Conservation (phyloP, 2,329 filamentous ascomycete genomes). For the Claviceps pazoutovae region DNA sequence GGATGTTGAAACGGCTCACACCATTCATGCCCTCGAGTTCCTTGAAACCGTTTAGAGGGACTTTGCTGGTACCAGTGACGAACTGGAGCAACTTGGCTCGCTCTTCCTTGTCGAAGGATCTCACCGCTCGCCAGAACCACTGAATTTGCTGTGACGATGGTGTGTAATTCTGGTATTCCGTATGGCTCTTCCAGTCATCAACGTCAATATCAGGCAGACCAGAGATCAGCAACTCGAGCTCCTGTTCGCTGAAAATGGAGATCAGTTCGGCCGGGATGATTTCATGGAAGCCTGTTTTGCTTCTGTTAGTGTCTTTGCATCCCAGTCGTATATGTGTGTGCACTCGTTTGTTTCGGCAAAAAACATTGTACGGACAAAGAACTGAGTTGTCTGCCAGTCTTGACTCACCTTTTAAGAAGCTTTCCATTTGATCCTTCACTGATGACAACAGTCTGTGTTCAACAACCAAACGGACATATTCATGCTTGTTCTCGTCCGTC, state of each 20-base stretch:
- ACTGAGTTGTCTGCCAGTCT: background rate
- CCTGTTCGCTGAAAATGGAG: conserved; percentile 96
- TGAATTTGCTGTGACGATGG: conserved; percentile 92
- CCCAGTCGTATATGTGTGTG: too few species aligned
- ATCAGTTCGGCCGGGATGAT: conserved; percentile 91
- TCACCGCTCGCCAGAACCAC: conserved; percentile 98
- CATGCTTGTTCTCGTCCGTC: conserved; percentile 96
- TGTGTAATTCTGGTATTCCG: conserved; percentile 96
- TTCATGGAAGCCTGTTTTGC: conserved; percentile 72
- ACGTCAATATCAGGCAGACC: conserved; percentile 94
- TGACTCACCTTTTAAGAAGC: conserved; percentile 66
- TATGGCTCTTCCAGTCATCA: conserved; percentile 98
- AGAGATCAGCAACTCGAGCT: conserved; percentile 90
- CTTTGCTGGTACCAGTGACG: conserved; percentile 95
- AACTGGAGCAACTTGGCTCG: conserved; percentile 94
- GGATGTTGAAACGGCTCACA: conserved; percentile 95
- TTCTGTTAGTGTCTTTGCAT: conserved; percentile 1
- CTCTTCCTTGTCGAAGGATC: conserved; percentile 98
- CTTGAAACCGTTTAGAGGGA: conserved; percentile 96
- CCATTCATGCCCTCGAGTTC: conserved; percentile 99
- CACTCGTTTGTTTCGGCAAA: too few species aligned
- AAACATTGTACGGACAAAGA: background rate
- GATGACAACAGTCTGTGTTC: conserved; percentile 87
- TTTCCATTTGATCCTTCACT: conserved; percentile 84
- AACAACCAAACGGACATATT: conserved; percentile 88